Conservation (phyloP, 768 basidiomycete genomes). For the Galerina marginata region DNA sequence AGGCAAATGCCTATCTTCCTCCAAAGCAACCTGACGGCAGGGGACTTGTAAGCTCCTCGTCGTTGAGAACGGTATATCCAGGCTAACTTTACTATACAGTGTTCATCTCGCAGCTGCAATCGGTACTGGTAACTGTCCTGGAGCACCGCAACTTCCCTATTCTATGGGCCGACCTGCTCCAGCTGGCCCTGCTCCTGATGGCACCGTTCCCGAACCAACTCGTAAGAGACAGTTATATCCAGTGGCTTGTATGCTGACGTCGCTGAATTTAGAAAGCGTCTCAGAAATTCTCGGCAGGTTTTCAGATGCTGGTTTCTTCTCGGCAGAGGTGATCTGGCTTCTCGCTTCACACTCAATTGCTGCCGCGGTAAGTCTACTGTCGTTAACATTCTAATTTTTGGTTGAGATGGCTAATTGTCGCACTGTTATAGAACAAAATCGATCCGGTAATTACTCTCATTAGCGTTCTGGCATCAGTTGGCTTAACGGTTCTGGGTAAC, state of each 20-base stretch:
- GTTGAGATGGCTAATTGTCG: too few species aligned
- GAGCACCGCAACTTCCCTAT: slow-evolving; percentile 37
- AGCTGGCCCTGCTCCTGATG: slow-evolving; percentile 25
- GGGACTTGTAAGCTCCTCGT: slow-evolving; percentile 20
- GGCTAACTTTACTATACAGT: slow-evolving; percentile 1
- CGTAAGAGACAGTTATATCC: background rate
- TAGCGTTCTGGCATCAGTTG: background rate
- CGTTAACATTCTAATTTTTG: too few species aligned
- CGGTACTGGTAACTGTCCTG: slow-evolving; percentile 38
- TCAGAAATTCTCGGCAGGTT: slow-evolving; percentile 28
- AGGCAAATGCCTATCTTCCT: slow-evolving; percentile 20
- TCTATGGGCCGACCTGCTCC: slow-evolving; percentile 32
- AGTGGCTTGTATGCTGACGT: background rate
- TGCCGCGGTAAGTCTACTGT: slow-evolving; percentile 16
- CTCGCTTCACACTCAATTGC: slow-evolving; percentile 30
- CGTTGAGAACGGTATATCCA: background rate
- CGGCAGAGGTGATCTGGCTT: slow-evolving; percentile 27
- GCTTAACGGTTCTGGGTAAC: too few species aligned
- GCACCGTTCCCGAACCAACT: slow-evolving; percentile 26
- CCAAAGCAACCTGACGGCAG: slow-evolving; percentile 16
- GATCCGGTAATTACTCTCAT: background rate
- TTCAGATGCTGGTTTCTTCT: slow-evolving; percentile 30
- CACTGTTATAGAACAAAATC: background rate
- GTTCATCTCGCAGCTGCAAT: slow-evolving; percentile 30
- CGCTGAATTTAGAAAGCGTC: slow-evolving; percentile 22